Evolutionary conservation across 2,329 filamentous ascomycete genomes (phyloP), one percentile per base, ranked within the genome.

Genomic region (Neonectria neomacrospora): DNA sequence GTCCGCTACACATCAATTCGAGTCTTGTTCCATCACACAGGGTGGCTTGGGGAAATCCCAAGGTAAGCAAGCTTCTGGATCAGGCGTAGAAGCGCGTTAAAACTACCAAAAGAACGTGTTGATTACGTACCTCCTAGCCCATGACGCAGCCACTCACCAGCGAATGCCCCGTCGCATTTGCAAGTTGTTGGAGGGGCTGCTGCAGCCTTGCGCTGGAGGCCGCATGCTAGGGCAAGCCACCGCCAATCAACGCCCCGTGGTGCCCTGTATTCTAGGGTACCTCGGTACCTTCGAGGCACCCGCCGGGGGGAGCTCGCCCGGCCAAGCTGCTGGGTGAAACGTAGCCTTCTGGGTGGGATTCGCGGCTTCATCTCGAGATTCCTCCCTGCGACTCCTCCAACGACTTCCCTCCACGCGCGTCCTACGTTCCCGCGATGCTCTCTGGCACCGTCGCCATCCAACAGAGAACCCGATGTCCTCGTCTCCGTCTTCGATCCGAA

Each of bases 291-390:
- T 51, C 60, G 66, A 50, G 23, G 65, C 57, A 59, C 60, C 51
- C 61, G 58, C 52, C 67, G 65, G 61, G 61, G 63, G 57, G 26
- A 66, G 60, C 58, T 67, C n/a, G n/a, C n/a, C n/a, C 30, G 42
- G 32, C 63, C 32, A 53, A 57, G 50, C 51, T 61, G 41, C 34
- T 54, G 47, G 51, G 50, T 63, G 67, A 67, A 67, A 74, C 72
- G 73, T 74, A 74, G 71, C 71, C 73, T 71, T 73, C 70, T 68
- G 41, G 55, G 68, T 67, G 59, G 66, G 58, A 63, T 69, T 58
- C 57, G 63, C 65, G 58, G 56, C 63, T 63, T 63, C 66, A 53
- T 52, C 50, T 68, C 42, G 45, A 53, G 65, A 65, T 70, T 66
- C 63, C 63, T 53, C 56, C 64, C 26, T 58, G 54, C 54, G 58